Evolutionary conservation across 345 rosid genomes (phyloP), one percentile per base, ranked within the genome.

Genomic region (Rhodamnia rubescens): DNA sequence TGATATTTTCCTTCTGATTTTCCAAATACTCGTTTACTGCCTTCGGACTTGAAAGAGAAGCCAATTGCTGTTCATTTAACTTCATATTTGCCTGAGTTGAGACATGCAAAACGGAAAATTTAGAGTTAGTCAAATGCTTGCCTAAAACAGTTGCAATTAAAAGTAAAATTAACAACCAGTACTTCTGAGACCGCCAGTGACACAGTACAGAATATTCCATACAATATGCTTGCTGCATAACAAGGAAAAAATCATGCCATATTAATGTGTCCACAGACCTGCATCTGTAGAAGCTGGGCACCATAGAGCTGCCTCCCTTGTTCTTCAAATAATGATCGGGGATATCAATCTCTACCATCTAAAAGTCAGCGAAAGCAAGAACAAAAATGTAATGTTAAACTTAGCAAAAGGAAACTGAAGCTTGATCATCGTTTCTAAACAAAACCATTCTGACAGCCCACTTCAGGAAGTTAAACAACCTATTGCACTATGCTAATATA

Each of bases 281-380:
- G 99, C 69, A 95, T 90, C 90, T 95, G 90, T 53, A 97, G 91
- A 91, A 97, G 96, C 89, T 90, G 92, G 85, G 98, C 93, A 88
- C 98, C 99, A 86, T 97, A 97, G 84, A 97, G 92, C 89, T 94
- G 96, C 87, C 98, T 92, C 57, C 98, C 98, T 95, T 95, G 98
- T 89, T 97, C 99, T 90, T 97, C 98, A 81, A 97, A 94, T 89
- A 97, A 90, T 83, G 97, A 94, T 87, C 82, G 94, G 83, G 98
- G 87, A 95, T 90, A 88, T 97, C 98, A 85, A 95, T 89, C 90
- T 94, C 98, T 86, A 93, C 98, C 98, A 95, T 97, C 99, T 96
- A 88, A 84, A 85, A 44, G 81, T 18, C 82, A 86, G 20, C 15
- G 44, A 59, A 86, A 6, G 85, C 8, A 42, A 85, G 47, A 58